Evolutionary conservation across 768 basidiomycete genomes (phyloP).

Genomic region (Tylopilus sp.): DNA sequence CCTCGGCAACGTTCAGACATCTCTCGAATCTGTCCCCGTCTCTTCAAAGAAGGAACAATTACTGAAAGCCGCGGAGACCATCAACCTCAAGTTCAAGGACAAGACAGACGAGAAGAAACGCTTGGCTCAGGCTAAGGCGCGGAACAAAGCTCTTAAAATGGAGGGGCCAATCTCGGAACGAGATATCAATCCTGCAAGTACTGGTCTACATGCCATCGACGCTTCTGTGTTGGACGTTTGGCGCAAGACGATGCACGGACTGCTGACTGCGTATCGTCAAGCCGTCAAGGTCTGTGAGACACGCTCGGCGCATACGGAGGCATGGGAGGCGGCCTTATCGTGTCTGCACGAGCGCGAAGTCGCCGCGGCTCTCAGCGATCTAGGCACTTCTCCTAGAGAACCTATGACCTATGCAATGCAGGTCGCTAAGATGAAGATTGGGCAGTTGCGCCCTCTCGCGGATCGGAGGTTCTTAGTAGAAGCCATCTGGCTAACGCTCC

Average conservation of each 20-base stretch:
- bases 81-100: constrained; percentile 17
- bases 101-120: constrained; percentile 1
- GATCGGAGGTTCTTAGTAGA: constrained; percentile 61
- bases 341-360: constrained; percentile 50
- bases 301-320: constrained; percentile 53
- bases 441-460: constrained; percentile 54
- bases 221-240: constrained; percentile 35
- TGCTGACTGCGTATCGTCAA: constrained; percentile 40
- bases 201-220: constrained; percentile 31
- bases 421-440: constrained; percentile 49
- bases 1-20: constrained; percentile 32
- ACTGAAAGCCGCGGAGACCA: constrained; percentile 1
- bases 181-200: constrained; percentile 26
- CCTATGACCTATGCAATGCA: constrained; percentile 51
- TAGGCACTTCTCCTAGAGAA: constrained; percentile 34
- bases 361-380: constrained; percentile 29
- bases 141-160: constrained; percentile 14
- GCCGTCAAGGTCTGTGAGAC: constrained; percentile 40
- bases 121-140: constrained; percentile 6
- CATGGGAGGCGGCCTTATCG: constrained; percentile 60
- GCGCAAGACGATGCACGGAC: constrained; percentile 33
- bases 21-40: constrained; percentile 30
- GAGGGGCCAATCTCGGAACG: constrained; percentile 25
- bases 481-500: constrained; percentile 52
- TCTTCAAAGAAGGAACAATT: constrained; percentile 16